These are phyloP conservation scores for Daucus carota DNA, from an alignment of 129 eudicot species.

Conservation along the genomic window DNA sequence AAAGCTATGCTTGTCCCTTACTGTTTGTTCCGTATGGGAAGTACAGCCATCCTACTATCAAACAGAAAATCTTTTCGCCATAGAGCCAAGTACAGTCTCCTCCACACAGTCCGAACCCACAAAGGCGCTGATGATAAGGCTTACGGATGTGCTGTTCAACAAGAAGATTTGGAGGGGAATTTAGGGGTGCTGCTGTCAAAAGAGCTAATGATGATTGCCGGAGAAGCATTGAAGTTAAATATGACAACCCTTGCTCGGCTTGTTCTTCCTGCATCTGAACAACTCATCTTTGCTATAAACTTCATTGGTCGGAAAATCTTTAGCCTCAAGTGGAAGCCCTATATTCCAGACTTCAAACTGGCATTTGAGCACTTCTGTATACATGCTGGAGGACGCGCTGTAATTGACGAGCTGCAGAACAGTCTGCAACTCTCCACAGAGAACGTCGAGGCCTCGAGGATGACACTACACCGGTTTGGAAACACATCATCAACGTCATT, in stretches of 20 bases:
- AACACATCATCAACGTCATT: not conserved
- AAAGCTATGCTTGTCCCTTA: constrained; percentile 1
- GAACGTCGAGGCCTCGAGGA: not conserved
- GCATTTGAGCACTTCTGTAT: constrained; percentile 7
- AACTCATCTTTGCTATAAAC: not conserved
- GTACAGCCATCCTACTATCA: constrained; percentile 3
- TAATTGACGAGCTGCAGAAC: not conserved
- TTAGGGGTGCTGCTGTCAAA: not conserved
- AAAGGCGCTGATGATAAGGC: not conserved
- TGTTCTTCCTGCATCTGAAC: constrained; percentile 1
- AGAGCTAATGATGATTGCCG: not conserved
- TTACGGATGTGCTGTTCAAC: not conserved
- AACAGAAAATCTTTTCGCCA: not conserved
- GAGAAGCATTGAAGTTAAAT: not conserved
- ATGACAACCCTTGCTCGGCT: not conserved
- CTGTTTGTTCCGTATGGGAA: constrained; percentile 3
- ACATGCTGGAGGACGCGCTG: constrained; percentile 4
- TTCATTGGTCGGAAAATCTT: constrained; percentile 1
- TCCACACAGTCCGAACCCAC: not conserved
- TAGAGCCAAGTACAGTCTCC: not conserved
- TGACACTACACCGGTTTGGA: constrained; percentile 5
- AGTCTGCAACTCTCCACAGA: not conserved
- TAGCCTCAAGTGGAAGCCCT: not conserved
- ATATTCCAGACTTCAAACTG: not conserved
- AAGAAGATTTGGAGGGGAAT: not conserved